Evolutionary conservation across 805 yeast genomes (phyloP), one percentile per base, ranked within the genome.

Genomic region (Saccharomycopsis fermentans): DNA sequence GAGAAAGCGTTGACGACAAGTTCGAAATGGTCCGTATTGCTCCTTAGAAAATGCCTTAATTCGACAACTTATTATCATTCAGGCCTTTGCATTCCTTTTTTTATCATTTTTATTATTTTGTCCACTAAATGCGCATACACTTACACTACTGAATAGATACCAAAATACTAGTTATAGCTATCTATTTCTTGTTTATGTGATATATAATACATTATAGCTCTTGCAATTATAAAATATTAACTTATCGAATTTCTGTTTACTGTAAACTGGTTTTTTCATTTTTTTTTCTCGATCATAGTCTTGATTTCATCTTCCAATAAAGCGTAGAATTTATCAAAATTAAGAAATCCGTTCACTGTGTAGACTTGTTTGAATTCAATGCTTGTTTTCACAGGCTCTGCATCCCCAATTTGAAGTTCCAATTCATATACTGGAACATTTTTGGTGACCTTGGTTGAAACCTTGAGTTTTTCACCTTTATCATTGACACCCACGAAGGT

Each of bases 1-100:
- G 95, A 69, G 81, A 79, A 26, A 63, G 69, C 8, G 78, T 73
- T 17, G 76, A 73, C 14, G 75, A 70, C 1, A 72, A 76, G 35
- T 91, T 96, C 95, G 71, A 77, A 55, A 65, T 86, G 34, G 72
- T 75, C 40, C 81, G 97, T 71, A 73, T 90, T 47, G 87, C 96
- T 6, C 96, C 97, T 63, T 82, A 64, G 62, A n/a, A 24, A 11
- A 37, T 12, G n/a, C n/a, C n/a, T n/a, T n/a, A n/a, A n/a, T n/a
- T n/a, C n/a, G n/a, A n/a, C n/a, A n/a, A n/a, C n/a, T n/a, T n/a
- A n/a, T n/a, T n/a, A n/a, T n/a, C n/a, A n/a, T n/a, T n/a, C n/a
- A n/a, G n/a, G n/a, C n/a, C n/a, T n/a, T n/a, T n/a, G n/a, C n/a
- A n/a, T n/a, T n/a, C n/a, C n/a, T n/a, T n/a, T n/a, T n/a, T n/a